These are phyloP conservation scores for Trichosporon coremiiforme DNA, from an alignment of 1,284 basidiomycete genomes.

Conservation along the genomic window DNA sequence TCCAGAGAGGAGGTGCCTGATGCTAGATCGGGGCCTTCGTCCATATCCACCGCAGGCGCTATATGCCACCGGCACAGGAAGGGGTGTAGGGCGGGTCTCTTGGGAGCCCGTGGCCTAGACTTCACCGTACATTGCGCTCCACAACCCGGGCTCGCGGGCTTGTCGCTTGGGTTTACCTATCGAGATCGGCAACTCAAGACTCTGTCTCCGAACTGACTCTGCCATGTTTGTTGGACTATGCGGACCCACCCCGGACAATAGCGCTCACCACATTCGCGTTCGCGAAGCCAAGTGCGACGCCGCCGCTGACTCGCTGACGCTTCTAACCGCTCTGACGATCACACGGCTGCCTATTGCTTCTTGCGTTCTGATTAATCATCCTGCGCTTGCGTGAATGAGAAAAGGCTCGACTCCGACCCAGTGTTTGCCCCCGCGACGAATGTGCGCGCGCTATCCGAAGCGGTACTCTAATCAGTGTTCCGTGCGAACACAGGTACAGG, in stretches of 20 bases:
- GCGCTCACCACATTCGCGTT: background rate
- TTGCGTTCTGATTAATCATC: background rate
- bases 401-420: background rate
- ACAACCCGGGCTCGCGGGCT: background rate
- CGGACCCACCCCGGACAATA: background rate
- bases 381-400: background rate
- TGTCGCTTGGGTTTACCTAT: background rate
- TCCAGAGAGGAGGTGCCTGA: too few relatives aligned
- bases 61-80: background rate
- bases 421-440: too few relatives aligned
- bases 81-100: background rate
- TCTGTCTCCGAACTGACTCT: background rate
- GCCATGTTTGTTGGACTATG: background rate
- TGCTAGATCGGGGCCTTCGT: too few relatives aligned
- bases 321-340: background rate
- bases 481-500: too few relatives aligned
- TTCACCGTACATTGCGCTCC: background rate
- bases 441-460: background rate
- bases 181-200: background rate
- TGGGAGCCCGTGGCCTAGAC: too few relatives aligned
- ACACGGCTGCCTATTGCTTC: background rate
- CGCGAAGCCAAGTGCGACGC: background rate
- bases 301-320: background rate
- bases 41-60: too few relatives aligned
- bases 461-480: too few relatives aligned